These are phyloP conservation scores for Ciborinia camelliae DNA, from an alignment of 2,329 filamentous ascomycete species.

Conservation along the genomic window DNA sequence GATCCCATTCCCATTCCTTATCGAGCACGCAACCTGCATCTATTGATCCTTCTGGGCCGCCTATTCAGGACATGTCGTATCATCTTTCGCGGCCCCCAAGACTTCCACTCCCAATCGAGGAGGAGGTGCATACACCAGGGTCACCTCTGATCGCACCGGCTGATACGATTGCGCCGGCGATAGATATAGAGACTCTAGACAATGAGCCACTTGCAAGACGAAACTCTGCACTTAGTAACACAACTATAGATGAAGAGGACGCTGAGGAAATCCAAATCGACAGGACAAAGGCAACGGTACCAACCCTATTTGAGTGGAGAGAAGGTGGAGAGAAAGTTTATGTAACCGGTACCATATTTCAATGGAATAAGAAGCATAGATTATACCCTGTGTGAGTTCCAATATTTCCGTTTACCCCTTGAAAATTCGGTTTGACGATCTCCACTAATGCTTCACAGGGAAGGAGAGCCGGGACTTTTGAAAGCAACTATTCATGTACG, in stretches of 20 bases:
- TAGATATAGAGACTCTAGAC: slow-evolving; percentile 46
- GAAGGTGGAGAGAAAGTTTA: slow-evolving; percentile 81
- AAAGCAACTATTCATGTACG: slow-evolving; percentile 77
- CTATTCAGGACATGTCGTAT: slow-evolving; percentile 52
- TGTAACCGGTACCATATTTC: slow-evolving; percentile 94
- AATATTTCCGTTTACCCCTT: background rate
- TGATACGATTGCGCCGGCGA: slow-evolving; percentile 44
- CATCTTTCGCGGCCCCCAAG: slow-evolving; percentile 72
- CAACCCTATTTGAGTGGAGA: slow-evolving; percentile 80
- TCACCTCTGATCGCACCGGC: slow-evolving; percentile 83
- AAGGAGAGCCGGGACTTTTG: slow-evolving; percentile 57
- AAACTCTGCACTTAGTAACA: slow-evolving; percentile 57
- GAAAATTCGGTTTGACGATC: background rate
- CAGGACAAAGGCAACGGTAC: slow-evolving; percentile 73
- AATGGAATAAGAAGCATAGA: slow-evolving; percentile 93
- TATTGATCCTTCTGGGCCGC: slow-evolving; percentile 50
- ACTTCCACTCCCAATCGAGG: slow-evolving; percentile 87
- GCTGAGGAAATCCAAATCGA: slow-evolving; percentile 73
- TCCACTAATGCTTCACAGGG: slow-evolving; percentile 35
- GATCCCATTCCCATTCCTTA: slow-evolving; percentile 32
- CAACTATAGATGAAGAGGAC: slow-evolving; percentile 75
- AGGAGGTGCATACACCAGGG: slow-evolving; percentile 83
- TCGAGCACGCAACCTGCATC: slow-evolving; percentile 39
- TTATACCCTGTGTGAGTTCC: slow-evolving; percentile 71
- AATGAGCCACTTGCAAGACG: slow-evolving; percentile 48